Conservation (phyloP, 345 rosid genomes). For the Sonneratia caseolaris region DNA sequence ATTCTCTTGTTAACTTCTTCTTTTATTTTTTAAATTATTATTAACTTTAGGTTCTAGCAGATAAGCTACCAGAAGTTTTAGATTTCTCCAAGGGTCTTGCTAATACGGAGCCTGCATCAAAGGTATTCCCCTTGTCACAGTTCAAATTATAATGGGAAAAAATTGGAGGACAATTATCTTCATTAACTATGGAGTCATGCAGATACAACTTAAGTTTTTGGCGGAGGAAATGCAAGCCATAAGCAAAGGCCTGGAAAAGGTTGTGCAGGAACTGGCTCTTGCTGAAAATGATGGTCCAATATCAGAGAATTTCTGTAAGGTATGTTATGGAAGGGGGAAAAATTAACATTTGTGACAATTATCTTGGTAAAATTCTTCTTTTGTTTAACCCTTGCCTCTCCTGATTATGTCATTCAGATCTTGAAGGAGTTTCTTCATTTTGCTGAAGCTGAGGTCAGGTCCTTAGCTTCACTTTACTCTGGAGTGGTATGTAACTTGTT, state of each 20-base stretch:
- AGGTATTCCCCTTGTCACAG: constrained; percentile 28
- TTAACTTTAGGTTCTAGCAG: constrained; percentile 63
- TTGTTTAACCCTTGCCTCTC: background rate
- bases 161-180: background rate
- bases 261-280: constrained; percentile 69
- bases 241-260: constrained; percentile 91
- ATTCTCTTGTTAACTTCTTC: background rate
- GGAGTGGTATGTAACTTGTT: constrained; percentile 52
- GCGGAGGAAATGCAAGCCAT: constrained; percentile 99
- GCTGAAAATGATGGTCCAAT: constrained; percentile 82
- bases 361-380: background rate
- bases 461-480: constrained; percentile 71
- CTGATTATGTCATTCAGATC: constrained; percentile 25
- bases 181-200: constrained; percentile 10
- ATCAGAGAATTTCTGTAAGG: constrained; percentile 65
- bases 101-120: constrained; percentile 65
- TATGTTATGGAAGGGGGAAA: constrained; percentile 9
- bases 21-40: constrained; percentile 15
- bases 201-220: constrained; percentile 88
- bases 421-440: constrained; percentile 63
- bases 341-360: background rate
- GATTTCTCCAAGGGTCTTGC: constrained; percentile 65
- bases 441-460: constrained; percentile 84
- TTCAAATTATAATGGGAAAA: background rate
- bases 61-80: constrained; percentile 71